Conservation (phyloP, 345 rosid species). For the Gossypium raimondii region DNA sequence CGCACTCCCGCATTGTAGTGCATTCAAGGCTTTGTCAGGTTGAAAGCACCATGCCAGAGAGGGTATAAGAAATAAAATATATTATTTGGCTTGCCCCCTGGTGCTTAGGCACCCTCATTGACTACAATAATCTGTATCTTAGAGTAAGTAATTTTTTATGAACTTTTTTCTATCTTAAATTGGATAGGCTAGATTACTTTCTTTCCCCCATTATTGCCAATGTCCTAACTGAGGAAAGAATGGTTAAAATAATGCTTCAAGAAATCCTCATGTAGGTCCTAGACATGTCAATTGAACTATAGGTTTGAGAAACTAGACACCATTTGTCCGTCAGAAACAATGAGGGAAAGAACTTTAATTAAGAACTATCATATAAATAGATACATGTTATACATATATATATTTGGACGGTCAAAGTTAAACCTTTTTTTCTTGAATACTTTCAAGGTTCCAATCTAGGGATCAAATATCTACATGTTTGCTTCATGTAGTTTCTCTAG, state of each 20-base stretch:
- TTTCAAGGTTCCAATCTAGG: background rate
- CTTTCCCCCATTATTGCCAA: background rate
- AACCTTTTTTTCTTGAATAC: background rate
- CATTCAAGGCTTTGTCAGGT: background rate
- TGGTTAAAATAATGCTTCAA: background rate
- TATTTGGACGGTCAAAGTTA: background rate
- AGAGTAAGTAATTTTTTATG: background rate
- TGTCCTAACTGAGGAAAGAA: background rate
- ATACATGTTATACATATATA: background rate
- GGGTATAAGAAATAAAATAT: background rate
- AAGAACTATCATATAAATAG: background rate
- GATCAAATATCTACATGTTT: background rate
- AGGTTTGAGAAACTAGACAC: background rate
- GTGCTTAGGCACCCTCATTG: background rate
- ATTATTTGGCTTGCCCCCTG: background rate
- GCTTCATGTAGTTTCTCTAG: background rate
- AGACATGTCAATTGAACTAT: background rate
- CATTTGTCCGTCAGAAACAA: background rate
- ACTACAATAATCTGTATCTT: background rate
- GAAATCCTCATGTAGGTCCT: background rate
- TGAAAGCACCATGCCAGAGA: background rate
- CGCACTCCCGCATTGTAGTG: background rate
- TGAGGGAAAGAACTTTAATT: background rate
- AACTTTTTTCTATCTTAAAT: background rate
- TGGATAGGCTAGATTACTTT: background rate